Evolutionary conservation across 2,329 filamentous ascomycete genomes (phyloP).

Genomic region (Cordyceps fumosorosea): DNA sequence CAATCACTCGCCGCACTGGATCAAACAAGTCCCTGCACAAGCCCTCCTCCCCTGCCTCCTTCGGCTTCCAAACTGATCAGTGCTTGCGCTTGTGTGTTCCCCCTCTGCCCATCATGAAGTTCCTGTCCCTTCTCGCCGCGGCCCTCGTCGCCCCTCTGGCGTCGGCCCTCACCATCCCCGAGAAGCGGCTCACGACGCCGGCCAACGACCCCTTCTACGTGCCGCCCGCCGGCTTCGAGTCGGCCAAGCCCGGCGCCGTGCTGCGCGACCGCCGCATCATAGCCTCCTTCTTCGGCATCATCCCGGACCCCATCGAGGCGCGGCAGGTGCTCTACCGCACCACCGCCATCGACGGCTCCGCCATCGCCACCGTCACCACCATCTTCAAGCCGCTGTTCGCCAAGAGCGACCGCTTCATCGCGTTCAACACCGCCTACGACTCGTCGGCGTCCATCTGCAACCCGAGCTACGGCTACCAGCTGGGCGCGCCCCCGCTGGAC

Average conservation of each 20-base stretch:
- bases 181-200: slow-evolving; percentile 1
- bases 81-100: not conserved
- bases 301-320: slow-evolving; percentile 6
- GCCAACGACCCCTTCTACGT: slow-evolving; percentile 10
- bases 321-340: slow-evolving; percentile 14
- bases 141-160: not conserved
- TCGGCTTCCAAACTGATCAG: not conserved
- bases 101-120: slow-evolving; percentile 2
- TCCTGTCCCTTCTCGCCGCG: slow-evolving; percentile 1
- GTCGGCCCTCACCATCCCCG: not conserved
- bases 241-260: slow-evolving; percentile 6
- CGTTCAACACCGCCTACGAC: slow-evolving; percentile 13
- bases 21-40: not conserved
- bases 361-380: slow-evolving; percentile 14
- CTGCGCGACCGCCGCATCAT: slow-evolving; percentile 6
- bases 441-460: slow-evolving; percentile 13
- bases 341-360: slow-evolving; percentile 12
- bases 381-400: slow-evolving; percentile 13
- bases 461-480: slow-evolving; percentile 13
- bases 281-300: slow-evolving; percentile 7
- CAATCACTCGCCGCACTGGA: not conserved
- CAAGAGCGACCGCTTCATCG: slow-evolving; percentile 12
- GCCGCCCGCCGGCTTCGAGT: slow-evolving; percentile 10
- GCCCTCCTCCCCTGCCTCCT: not conserved
- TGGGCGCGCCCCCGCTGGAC: slow-evolving; percentile 5